Evolutionary conservation across 2,329 filamentous ascomycete genomes (phyloP).

Genomic region (Passalora sequoiae): DNA sequence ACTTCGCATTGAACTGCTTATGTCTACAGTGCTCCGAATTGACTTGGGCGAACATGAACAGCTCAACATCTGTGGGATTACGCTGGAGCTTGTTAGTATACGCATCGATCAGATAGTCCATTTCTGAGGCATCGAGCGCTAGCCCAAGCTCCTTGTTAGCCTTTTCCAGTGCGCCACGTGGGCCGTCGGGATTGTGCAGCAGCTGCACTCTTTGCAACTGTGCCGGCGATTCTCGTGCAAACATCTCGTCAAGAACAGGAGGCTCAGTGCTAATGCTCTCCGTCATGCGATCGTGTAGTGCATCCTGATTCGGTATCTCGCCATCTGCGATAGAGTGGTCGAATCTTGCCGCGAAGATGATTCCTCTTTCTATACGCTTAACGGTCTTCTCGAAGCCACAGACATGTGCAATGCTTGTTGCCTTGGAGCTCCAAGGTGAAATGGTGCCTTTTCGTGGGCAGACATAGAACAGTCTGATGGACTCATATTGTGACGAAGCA

Average conservation of each 20-base stretch:
- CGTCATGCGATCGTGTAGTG: constrained; percentile 92
- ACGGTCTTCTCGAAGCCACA: constrained; percentile 71
- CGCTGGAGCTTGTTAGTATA: constrained; percentile 63
- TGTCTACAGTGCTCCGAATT: constrained; percentile 90
- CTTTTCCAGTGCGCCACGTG: constrained; percentile 67
- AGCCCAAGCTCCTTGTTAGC: constrained; percentile 82
- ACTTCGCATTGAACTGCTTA: constrained; percentile 95
- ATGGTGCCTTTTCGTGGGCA: constrained; percentile 74
- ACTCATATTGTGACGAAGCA: constrained; percentile 45
- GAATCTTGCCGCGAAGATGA: constrained; percentile 65
- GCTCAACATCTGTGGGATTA: constrained; percentile 79
- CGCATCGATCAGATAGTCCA: constrained; percentile 86
- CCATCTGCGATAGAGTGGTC: constrained; percentile 42
- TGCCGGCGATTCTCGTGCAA: constrained; percentile 61
- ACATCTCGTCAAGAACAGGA: constrained; percentile 71
- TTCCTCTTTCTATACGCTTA: constrained; percentile 79
- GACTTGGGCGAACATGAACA: constrained; percentile 99
- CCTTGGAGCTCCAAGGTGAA: constrained; percentile 96
- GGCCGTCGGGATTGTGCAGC: constrained; percentile 44
- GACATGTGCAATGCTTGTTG: constrained; percentile 87
- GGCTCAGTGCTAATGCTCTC: constrained; percentile 65
- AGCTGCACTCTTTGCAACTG: constrained; percentile 73
- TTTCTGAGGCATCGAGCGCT: constrained; percentile 80
- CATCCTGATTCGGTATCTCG: constrained; percentile 57
- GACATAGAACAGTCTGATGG: constrained; percentile 62